Base-by-base conservation (phyloP, 179 eudicot genomes). In the Vitellaria paradoxa region DNA sequence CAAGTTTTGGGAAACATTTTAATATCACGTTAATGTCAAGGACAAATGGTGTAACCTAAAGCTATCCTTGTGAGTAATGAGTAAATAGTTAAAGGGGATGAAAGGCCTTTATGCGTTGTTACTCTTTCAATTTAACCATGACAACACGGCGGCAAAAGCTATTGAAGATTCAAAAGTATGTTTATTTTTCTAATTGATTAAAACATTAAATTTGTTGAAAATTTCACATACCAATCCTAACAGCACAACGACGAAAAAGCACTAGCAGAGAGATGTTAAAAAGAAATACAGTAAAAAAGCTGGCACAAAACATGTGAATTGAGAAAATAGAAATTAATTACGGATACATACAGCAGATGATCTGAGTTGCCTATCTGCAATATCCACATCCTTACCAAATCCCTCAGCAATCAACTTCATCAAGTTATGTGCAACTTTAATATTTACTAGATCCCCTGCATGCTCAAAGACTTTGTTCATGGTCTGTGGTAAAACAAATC, bases 401-500 rank as follows among this genome's bases (percentile, higher is more conserved):
- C 99, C 99, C 80, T 96, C 99, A 40, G 99, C 99, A 84, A 96
- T 94, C 86, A 96, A 81, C 71, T 93, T 94, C 97, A 96, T 96
- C 85, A 96, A 84, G 82, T 96, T 96, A 84, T 96, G 98, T 26
- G 93, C 99, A 78, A 96, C 97, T 84, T 94, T 96, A 15, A 85
- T 47, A 80, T 94, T 94, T 23, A 96, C 97, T 81, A 96, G 84
- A 89, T 96, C 96, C 50, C 99, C 99, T 47, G 99, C 99, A 84
- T 96, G 98, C 93, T 96, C 92, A 46, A 96, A 96, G 60, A 96
- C 98, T 87, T 82, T 92, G 81, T 96, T 96, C 97, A 96, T 96
- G 72, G 95, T 94, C 99, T 96, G 99, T 42, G 81, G 73, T 50
- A 84, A n/a, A 74, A 84, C 65, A 57, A 67, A 79, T 80, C 70